Evolutionary conservation across 352 stramenopile genomes (phyloP), one percentile per base, ranked within the genome.

Genomic region (Phytopythium sindhum): DNA sequence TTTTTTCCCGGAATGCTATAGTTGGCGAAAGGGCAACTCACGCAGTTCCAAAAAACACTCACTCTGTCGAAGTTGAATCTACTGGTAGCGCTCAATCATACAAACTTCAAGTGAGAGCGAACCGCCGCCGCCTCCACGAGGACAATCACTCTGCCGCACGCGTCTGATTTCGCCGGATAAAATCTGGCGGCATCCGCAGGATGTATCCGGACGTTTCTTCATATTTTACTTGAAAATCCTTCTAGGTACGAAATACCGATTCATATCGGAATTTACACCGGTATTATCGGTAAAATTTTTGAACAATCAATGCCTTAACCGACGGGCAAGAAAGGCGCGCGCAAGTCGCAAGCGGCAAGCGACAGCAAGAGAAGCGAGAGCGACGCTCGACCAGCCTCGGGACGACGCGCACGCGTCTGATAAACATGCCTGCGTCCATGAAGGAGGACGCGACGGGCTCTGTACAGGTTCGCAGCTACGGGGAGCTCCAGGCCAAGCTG

Each of bases 401-500:
- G 24, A 11, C n/a, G 47, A 19, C n/a, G 28, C 48, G 28, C 26
- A 17, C 48, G 31, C 31, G 28, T n/a, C 19, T 0, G 24, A 33
- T 8, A 37, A 51, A 7, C 61, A 78, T 73, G 65, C 76, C 48
- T 12, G 23, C 47, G 2, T 54, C 75, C 4, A 68, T 58, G 19
- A 68, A 54, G 28, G 64, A 81, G 33, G 77, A 79, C 59, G 63
- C 75, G 66, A 76, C 79, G 37, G 31, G 64, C 10, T 52, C 60
- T 41, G 66, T 82, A 41, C 71, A 88, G 41, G 68, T 89, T 54
- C 79, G 72, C 54, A 78, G 69, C 65, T 68, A 81, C 55, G 73
- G 77, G 17, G 80, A 88, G 42, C 68, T 93, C 24, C 81, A 91
- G 69, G 64, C 61, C 44, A 70, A 76, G 60, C 71, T 93, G 31